A percentile compares a stretch with the other conserved stretches of the same genome.
Evolutionary conservation across 305 asterid species (phyloP).

Genomic region (Ilex paraguariensis): DNA sequence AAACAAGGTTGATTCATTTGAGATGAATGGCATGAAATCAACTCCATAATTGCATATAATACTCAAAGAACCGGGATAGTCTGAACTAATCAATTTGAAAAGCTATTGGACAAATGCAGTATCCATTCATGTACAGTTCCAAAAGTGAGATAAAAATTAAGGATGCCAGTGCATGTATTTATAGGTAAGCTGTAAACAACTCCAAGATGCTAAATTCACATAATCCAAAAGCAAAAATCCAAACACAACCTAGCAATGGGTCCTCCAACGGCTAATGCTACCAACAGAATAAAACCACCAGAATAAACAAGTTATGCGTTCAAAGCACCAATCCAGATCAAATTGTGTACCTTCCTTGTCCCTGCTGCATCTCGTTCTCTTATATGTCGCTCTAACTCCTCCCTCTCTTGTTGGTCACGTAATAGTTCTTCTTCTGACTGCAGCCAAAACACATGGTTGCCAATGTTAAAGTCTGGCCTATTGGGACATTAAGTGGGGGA

Average conservation of each 20-base stretch:
- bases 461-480: conserved; percentile 8
- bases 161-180: no score
- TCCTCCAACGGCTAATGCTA: background rate
- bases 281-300: conserved; percentile 1
- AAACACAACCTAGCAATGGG: background rate
- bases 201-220: background rate
- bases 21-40: background rate
- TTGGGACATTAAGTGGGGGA: background rate
- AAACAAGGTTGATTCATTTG: background rate
- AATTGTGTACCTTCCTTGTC: conserved; percentile 65
- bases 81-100: background rate
- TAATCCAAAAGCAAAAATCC: background rate
- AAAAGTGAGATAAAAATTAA: no score
- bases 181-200: no score
- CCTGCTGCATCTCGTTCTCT: conserved; percentile 85
- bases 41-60: background rate
- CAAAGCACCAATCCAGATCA: conserved; percentile 4
- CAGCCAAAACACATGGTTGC: conserved; percentile 10
- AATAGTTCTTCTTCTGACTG: conserved; percentile 92
- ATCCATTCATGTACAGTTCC: no score
- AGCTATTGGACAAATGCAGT: background rate
- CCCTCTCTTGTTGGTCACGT: conserved; percentile 84
- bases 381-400: conserved; percentile 73
- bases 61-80: background rate
- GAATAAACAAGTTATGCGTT: conserved; percentile 3